Conservation (phyloP, 805 yeast species). For the Teunomyces gatunensis region DNA sequence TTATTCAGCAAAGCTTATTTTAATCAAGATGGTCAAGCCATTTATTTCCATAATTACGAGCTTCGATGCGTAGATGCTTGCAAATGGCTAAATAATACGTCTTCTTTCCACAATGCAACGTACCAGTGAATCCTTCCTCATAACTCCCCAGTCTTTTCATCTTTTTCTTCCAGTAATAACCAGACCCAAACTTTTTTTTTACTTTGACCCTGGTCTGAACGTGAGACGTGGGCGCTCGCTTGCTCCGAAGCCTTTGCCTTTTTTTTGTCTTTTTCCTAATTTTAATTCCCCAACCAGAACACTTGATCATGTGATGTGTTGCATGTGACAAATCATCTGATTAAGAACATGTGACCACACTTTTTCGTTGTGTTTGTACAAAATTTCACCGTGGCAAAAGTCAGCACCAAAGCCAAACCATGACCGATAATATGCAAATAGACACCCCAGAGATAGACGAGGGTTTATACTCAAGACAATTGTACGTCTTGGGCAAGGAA, state of each 20-base stretch:
- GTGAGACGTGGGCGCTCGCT: neutral
- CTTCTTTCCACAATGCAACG: neutral
- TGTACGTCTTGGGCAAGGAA: constrained; percentile 94
- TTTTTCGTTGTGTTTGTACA: neutral
- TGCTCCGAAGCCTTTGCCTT: neutral
- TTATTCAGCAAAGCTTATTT: constrained; percentile 1
- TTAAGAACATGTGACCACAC: neutral
- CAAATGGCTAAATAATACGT: neutral
- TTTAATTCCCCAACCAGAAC: too few relatives aligned
- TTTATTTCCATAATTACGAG: neutral
- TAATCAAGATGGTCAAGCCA: neutral
- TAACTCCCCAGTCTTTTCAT: neutral
- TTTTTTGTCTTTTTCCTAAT: too few relatives aligned
- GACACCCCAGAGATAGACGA: constrained; percentile 72
- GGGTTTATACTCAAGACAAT: constrained; percentile 91
- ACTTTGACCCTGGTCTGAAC: neutral
- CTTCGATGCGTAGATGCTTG: neutral
- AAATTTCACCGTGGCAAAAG: neutral
- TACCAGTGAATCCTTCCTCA: neutral
- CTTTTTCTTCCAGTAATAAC: neutral
- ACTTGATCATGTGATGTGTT: neutral
- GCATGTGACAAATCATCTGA: neutral
- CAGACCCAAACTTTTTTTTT: neutral
- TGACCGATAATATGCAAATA: constrained; percentile 38
- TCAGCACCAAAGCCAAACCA: constrained; percentile 1